phyloP scores from a whole-genome alignment of 2,329 filamentous ascomycete species.

The Thielaviopsis ethacetica region DNA sequence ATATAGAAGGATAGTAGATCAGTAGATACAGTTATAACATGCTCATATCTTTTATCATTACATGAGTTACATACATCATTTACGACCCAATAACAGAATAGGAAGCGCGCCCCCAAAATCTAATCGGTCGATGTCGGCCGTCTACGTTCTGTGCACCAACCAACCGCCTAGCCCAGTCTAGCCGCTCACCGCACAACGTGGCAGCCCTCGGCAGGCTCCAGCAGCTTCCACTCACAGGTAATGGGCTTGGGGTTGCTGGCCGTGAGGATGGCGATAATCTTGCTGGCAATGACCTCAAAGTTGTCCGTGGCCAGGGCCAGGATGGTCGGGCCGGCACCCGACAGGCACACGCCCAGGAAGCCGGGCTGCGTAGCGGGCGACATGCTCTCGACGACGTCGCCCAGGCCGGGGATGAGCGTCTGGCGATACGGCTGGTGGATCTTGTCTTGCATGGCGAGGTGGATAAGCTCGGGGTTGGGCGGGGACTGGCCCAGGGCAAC shows the following conservation, averaged over 20 bases:
- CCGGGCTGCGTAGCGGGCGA: conserved; percentile 76
- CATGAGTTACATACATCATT: neutral
- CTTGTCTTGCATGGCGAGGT: conserved; percentile 96
- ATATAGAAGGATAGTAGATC: neutral
- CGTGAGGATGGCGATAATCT: conserved; percentile 60
- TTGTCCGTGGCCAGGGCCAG: conserved; percentile 79
- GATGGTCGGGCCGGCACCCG: conserved; percentile 88
- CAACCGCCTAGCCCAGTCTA: neutral
- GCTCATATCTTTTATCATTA: neutral
- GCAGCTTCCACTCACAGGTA: conserved; percentile 67
- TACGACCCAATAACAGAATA: neutral
- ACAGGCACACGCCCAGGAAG: conserved; percentile 84
- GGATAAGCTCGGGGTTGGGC: conserved; percentile 84
- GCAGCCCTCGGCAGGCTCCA: conserved; percentile 71
- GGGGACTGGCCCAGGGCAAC: conserved; percentile 80
- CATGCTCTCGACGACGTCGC: conserved; percentile 80
- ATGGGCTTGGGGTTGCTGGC: conserved; percentile 37
- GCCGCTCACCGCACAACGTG: conserved; percentile 24
- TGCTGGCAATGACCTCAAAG: conserved; percentile 71
- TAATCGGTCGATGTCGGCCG: neutral
- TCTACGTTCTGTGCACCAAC: neutral
- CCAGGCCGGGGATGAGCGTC: conserved; percentile 76
- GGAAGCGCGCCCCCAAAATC: neutral
- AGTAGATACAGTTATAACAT: neutral
- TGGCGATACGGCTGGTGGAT: conserved; percentile 94